A percentile compares a stretch with the other conserved stretches of the same genome.
phyloP scores from a whole-genome alignment of 441 rosid genomes.

The Mallotus repandus region DNA sequence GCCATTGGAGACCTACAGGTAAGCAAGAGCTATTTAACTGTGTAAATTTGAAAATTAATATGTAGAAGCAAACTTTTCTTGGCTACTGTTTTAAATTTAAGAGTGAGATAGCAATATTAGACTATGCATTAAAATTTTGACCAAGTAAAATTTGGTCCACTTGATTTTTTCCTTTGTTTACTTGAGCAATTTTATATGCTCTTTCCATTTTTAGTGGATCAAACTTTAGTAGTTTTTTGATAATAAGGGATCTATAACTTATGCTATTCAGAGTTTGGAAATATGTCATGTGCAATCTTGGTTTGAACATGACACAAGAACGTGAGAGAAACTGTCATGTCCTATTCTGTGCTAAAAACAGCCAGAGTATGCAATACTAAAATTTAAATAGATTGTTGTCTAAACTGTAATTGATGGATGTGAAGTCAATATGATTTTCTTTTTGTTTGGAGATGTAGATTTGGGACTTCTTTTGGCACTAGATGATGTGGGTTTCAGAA shows the following conservation, averaged over 20 bases:
- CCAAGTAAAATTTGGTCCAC: neutral
- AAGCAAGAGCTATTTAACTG: constrained; percentile 17
- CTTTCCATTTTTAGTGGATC: neutral
- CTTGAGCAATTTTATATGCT: neutral
- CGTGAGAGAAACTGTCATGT: neutral
- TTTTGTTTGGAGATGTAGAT: neutral
- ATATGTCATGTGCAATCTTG: neutral
- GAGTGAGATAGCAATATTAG: neutral
- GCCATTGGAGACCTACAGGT: constrained; percentile 96
- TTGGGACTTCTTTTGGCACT: neutral
- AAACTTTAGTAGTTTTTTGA: neutral
- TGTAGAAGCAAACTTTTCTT: neutral
- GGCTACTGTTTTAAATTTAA: neutral
- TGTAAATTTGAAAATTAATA: neutral
- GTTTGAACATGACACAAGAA: neutral
- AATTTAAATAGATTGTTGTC: neutral
- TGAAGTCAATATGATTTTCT: neutral
- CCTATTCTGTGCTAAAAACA: neutral
- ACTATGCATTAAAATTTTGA: too few species aligned
- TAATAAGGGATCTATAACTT: neutral
- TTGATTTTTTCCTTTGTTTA: neutral
- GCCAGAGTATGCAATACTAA: neutral
- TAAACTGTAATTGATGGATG: neutral
- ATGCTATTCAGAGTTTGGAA: neutral
- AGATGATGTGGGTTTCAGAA: neutral